Evolutionary conservation across 2,329 filamentous ascomycete species (phyloP).

Genomic region (Dothistroma septosporum): DNA sequence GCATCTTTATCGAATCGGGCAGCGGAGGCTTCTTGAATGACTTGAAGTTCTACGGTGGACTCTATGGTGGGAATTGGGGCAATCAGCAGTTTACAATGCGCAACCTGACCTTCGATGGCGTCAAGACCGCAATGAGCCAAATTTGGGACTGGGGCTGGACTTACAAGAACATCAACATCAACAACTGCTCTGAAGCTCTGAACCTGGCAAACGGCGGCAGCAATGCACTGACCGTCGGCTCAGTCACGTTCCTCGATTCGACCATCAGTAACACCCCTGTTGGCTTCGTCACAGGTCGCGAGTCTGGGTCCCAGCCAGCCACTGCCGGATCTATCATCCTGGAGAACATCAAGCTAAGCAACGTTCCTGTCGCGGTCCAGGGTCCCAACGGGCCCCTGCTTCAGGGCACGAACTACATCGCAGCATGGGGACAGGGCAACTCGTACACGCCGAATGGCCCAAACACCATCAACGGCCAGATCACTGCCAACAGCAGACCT

Average conservation of each 20-base stretch:
- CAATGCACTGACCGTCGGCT: slow-evolving; percentile 48
- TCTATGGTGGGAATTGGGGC: slow-evolving; percentile 40
- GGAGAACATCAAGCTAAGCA: slow-evolving; percentile 52
- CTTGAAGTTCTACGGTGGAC: slow-evolving; percentile 43
- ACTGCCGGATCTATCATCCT: slow-evolving; percentile 51
- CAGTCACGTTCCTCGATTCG: slow-evolving; percentile 56
- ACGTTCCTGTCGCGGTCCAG: slow-evolving; percentile 46
- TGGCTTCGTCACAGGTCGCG: slow-evolving; percentile 49
- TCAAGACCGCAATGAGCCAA: slow-evolving; percentile 53
- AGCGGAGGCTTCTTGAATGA: slow-evolving; percentile 47
- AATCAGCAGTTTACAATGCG: slow-evolving; percentile 52
- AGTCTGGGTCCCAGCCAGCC: slow-evolving; percentile 40
- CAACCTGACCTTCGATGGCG: slow-evolving; percentile 52
- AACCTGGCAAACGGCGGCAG: slow-evolving; percentile 46
- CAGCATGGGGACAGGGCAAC: slow-evolving; percentile 44
- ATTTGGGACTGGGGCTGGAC: slow-evolving; percentile 60
- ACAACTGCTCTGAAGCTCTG: slow-evolving; percentile 52
- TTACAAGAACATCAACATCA: slow-evolving; percentile 41
- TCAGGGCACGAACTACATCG: slow-evolving; percentile 30
- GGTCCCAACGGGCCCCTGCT: slow-evolving; percentile 36
- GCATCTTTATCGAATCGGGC: slow-evolving; percentile 43
- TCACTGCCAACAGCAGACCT: slow-evolving; percentile 44
- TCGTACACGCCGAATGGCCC: slow-evolving; percentile 45
- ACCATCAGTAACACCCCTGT: slow-evolving; percentile 48
- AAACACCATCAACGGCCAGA: slow-evolving; percentile 40